Percentiles rank a stretch among this genome's conserved stretches.
These are phyloP conservation scores for Lotus japonicus DNA, from an alignment of 306 rosid species.

Conservation along the genomic window DNA sequence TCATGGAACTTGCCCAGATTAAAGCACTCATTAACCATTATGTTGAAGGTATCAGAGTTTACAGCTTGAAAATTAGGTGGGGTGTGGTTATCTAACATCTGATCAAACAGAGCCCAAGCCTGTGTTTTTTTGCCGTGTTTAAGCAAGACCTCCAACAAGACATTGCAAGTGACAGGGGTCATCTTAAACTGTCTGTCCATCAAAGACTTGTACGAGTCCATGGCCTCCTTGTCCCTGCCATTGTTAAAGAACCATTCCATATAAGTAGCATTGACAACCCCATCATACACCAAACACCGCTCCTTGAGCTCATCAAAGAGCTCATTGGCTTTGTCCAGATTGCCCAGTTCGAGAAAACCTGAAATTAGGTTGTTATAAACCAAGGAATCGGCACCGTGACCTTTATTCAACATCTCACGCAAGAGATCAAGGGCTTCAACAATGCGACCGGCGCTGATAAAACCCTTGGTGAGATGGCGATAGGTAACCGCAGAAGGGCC, in stretches of 20 bases:
- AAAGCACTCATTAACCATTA: slow-evolving; percentile 86
- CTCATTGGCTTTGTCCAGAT: slow-evolving; percentile 77
- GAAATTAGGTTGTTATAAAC: slow-evolving; percentile 70
- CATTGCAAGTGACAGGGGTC: slow-evolving; percentile 89
- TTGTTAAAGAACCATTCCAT: slow-evolving; percentile 76
- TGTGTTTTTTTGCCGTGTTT: slow-evolving; percentile 46
- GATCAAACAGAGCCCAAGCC: slow-evolving; percentile 66
- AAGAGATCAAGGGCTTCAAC: slow-evolving; percentile 75
- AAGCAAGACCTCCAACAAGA: slow-evolving; percentile 68
- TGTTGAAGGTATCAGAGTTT: slow-evolving; percentile 76
- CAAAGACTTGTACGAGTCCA: slow-evolving; percentile 77
- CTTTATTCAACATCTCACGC: slow-evolving; percentile 85
- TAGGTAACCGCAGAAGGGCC: slow-evolving; percentile 80
- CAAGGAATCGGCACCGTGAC: slow-evolving; percentile 85
- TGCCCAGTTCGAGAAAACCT: slow-evolving; percentile 62
- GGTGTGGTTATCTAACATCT: slow-evolving; percentile 84
- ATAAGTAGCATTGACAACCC: slow-evolving; percentile 80
- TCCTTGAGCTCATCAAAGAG: slow-evolving; percentile 89
- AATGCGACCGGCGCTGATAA: slow-evolving; percentile 53
- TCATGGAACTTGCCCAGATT: slow-evolving; percentile 48
- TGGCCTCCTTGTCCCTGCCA: slow-evolving; percentile 74
- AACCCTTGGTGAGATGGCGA: slow-evolving; percentile 78
- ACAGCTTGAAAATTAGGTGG: slow-evolving; percentile 88
- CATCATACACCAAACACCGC: slow-evolving; percentile 83
- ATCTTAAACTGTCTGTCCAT: slow-evolving; percentile 65